A percentile compares a stretch with the other conserved stretches of the same genome.
Conservation (phyloP, 352 stramenopile species). For the Globisporangium takayamanum region DNA sequence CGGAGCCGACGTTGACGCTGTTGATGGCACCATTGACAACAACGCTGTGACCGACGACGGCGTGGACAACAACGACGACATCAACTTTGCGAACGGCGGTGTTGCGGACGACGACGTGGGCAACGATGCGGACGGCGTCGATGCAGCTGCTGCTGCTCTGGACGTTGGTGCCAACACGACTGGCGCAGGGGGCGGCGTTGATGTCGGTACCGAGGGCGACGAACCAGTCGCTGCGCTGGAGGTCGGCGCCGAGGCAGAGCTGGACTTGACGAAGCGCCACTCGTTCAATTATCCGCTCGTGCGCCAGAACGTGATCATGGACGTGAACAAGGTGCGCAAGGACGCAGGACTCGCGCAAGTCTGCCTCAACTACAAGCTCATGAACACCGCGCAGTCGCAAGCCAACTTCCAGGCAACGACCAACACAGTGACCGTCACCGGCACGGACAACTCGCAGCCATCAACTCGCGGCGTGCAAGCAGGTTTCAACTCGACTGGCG, state of each 20-base stretch:
- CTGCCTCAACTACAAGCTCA: slow-evolving; percentile 20
- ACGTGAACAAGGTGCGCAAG: slow-evolving; percentile 7
- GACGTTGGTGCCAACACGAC: background rate
- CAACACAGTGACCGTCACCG: slow-evolving; percentile 15
- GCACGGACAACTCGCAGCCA: slow-evolving; percentile 13
- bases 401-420: slow-evolving; percentile 18
- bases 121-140: background rate
- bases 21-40: background rate
- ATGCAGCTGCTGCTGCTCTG: background rate
- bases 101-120: background rate
- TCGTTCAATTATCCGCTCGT: slow-evolving; percentile 5
- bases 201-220: background rate
- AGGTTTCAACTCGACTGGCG: slow-evolving; percentile 21
- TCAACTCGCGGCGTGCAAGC: slow-evolving; percentile 17
- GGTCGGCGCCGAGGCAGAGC: slow-evolving; percentile 2
- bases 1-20: background rate
- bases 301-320: slow-evolving; percentile 12
- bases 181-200: background rate
- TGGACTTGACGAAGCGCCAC: background rate
- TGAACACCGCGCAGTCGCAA: slow-evolving; percentile 17
- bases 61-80: background rate
- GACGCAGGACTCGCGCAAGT: slow-evolving; percentile 4
- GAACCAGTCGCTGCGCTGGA: background rate
- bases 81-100: background rate
- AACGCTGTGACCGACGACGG: background rate